Conservation (phyloP, 139 green algal genomes). For the Coelastrella sp. region DNA sequence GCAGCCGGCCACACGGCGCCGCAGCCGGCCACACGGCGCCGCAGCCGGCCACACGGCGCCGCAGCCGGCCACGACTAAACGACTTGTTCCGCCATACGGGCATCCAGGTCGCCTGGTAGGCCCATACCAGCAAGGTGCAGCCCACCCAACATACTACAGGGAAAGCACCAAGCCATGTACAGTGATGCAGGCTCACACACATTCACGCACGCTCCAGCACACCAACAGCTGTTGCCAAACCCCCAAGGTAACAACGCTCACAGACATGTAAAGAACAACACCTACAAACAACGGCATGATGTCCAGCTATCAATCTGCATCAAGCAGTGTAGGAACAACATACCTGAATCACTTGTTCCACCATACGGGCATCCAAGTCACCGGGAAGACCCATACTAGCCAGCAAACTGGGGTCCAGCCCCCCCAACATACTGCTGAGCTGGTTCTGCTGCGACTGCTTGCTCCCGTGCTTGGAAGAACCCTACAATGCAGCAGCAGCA, state of each 20-base stretch:
- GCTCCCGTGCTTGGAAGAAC: not conserved
- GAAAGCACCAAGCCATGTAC: too few relatives aligned
- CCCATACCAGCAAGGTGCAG: not conserved
- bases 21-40: too few relatives aligned
- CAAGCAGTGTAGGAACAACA: not conserved
- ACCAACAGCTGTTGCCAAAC: too few relatives aligned
- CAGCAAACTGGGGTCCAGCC: not conserved
- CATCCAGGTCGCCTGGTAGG: not conserved
- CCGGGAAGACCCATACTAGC: not conserved
- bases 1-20: too few relatives aligned
- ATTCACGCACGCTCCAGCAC: too few relatives aligned
- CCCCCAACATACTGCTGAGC: not conserved
- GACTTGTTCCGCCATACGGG: conserved; percentile 29
- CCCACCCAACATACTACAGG: not conserved
- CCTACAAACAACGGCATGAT: not conserved
- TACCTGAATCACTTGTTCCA: conserved; percentile 44
- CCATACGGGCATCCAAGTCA: not conserved
- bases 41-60: too few relatives aligned
- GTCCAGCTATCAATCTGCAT: not conserved
- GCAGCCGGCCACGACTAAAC: not conserved
- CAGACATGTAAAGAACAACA: too few relatives aligned
- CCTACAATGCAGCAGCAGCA: not conserved
- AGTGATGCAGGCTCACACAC: too few relatives aligned
- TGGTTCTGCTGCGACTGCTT: conserved; percentile 10
- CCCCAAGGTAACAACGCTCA: too few relatives aligned